phyloP scores from a whole-genome alignment of 805 yeast species.

The Schwanniomyces yamadae region DNA sequence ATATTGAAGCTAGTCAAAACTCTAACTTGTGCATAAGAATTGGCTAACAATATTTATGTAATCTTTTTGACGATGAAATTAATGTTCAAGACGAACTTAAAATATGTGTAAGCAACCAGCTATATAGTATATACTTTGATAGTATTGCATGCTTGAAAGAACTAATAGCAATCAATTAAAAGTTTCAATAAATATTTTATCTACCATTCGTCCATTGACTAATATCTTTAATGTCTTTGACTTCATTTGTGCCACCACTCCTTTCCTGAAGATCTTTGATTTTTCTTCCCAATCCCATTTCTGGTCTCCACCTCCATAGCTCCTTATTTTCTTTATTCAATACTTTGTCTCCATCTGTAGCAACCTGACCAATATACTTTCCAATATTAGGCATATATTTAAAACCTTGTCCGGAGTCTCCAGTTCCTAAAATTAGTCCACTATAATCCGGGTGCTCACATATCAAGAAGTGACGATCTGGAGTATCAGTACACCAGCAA shows the following conservation, averaged over 20 bases:
- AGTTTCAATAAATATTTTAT: no score
- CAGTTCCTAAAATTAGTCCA: constrained; percentile 31
- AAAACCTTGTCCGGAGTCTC: constrained; percentile 41
- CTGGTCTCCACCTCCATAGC: constrained; percentile 9
- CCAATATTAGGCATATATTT: constrained; percentile 38
- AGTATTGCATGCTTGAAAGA: no score
- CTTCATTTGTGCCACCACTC: constrained; percentile 6
- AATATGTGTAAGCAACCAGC: no score
- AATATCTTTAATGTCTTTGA: constrained; percentile 7
- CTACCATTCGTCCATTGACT: constrained; percentile 6
- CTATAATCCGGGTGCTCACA: constrained; percentile 29
- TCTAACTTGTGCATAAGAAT: no score
- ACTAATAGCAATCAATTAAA: no score
- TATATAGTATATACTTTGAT: no score
- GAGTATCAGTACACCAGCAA: constrained; percentile 36
- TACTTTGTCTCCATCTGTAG: constrained; percentile 31
- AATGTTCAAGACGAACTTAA: no score
- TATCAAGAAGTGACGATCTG: constrained; percentile 32
- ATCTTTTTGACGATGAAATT: no score
- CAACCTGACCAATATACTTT: constrained; percentile 44
- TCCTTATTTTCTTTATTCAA: constrained; percentile 19
- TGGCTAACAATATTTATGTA: no score
- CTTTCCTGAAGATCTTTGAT: constrained; percentile 5
- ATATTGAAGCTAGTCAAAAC: no score
- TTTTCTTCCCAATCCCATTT: constrained; percentile 5